Evolutionary conservation across 352 stramenopile genomes (phyloP).

Genomic region (Phytophthora idaei): DNA sequence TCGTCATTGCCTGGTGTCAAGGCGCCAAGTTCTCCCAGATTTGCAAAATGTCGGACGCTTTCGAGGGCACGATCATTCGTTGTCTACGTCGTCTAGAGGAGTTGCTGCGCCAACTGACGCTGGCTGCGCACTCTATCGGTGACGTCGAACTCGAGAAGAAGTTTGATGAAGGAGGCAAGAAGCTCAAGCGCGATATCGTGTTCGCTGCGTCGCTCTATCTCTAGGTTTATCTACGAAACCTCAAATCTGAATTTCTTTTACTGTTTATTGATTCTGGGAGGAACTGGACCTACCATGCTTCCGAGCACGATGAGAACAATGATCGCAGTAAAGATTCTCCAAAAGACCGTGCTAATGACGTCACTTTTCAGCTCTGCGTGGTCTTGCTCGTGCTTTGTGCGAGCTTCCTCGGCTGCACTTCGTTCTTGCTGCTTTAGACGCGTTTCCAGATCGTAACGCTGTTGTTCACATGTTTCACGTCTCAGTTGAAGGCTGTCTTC

Average conservation of each 20-base stretch:
- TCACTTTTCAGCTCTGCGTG: too few relatives aligned
- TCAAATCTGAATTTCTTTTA: conserved; percentile 14
- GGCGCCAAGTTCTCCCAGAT: conserved; percentile 99
- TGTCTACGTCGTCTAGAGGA: conserved; percentile 97
- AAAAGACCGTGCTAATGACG: too few relatives aligned
- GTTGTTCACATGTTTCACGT: background rate
- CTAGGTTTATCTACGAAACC: conserved; percentile 42
- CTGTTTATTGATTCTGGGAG: background rate
- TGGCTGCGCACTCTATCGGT: conserved; percentile 96
- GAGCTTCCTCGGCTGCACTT: background rate
- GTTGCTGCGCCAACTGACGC: conserved; percentile 96
- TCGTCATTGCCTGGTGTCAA: conserved; percentile 97
- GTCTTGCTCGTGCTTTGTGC: background rate
- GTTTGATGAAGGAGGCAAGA: conserved; percentile 96
- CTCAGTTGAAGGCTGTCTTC: too few relatives aligned
- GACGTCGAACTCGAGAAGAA: conserved; percentile 97
- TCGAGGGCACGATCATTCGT: conserved; percentile 99
- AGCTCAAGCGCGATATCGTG: conserved; percentile 99
- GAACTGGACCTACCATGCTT: too few relatives aligned
- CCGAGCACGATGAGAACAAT: too few relatives aligned
- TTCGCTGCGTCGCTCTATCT: conserved; percentile 99
- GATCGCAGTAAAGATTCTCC: too few relatives aligned
- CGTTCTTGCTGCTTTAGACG: background rate
- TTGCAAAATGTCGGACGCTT: conserved; percentile 97
- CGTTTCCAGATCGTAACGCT: background rate